Evolutionary conservation across 129 eudicot genomes (phyloP), one percentile per base, ranked within the genome.

Genomic region (Sambucus nigra): DNA sequence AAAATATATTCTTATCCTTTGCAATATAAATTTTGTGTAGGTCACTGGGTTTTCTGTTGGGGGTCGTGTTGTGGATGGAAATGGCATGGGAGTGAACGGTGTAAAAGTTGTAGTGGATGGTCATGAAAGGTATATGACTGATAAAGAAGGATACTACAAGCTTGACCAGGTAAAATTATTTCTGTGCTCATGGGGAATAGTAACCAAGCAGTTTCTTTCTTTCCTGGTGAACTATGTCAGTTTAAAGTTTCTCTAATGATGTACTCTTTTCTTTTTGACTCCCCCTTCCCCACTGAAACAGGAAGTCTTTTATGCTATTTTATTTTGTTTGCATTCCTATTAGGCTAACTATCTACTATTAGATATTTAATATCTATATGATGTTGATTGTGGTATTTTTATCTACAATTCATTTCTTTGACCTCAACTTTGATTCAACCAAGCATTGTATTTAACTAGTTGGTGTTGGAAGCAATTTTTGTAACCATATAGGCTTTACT

Each of bases 1-100:
- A n/a, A n/a, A 32, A 35, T 31, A 40, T 40, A 27, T 47, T 28
- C 15, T 18, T 49, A 20, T 11, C 23, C 12, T n/a, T n/a, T n/a
- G n/a, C n/a, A n/a, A n/a, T n/a, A n/a, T n/a, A n/a, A 15, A 35
- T 44, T 48, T 32, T 64, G 25, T 20, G 52, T 68, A 91, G 99
- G 99, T 91, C 55, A 91, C 99, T 67, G 99, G 99, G 23, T 91
- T 91, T 73, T 91, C 99, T 45, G 93, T 91, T 61, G 99, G 99
- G 52, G 95, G 99, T 27, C 95, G 95, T 69, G 95, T 91, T 17
- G 76, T 91, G 70, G 95, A 80, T 86, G 73, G 82, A 61, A 69
- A 63, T 77, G 86, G 86, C 28, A 60, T 28, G 55, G 99, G 99
- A 57, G 94, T 91, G 33, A 84, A 71, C 69, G 84, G 81, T 72